Evolutionary conservation across 2,329 filamentous ascomycete genomes (phyloP).

Genomic region (Macrophomina tecta): DNA sequence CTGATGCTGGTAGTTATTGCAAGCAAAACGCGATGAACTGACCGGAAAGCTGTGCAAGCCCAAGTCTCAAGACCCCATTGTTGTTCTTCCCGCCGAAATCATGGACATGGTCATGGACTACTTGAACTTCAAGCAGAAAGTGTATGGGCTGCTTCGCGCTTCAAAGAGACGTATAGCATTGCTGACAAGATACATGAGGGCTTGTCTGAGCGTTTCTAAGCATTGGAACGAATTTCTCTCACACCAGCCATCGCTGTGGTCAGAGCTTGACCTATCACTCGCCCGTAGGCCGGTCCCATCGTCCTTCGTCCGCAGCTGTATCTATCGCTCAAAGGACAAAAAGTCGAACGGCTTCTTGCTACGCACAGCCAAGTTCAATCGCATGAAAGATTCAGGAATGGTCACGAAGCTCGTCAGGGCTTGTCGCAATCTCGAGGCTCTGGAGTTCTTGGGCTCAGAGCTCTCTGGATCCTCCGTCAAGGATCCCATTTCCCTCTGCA

Average conservation of each 20-base stretch:
- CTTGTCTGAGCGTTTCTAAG: conserved; percentile 61
- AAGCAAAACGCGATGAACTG: conserved; percentile 56
- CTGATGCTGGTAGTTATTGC: conserved; percentile 38
- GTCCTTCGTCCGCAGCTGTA: conserved; percentile 50
- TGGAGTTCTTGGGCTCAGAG: conserved; percentile 41
- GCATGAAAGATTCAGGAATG: conserved; percentile 48
- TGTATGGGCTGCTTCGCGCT: conserved; percentile 42
- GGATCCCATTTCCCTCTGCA: conserved; percentile 37
- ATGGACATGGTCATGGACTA: conserved; percentile 58
- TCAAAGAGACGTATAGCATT: not conserved
- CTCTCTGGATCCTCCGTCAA: conserved; percentile 38
- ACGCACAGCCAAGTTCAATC: conserved; percentile 38
- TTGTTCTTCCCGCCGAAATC: conserved; percentile 60
- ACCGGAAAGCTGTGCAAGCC: conserved; percentile 48
- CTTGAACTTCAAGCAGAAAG: conserved; percentile 58
- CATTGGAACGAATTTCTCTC: conserved; percentile 60
- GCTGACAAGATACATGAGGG: conserved; percentile 37
- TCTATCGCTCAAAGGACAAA: conserved; percentile 46
- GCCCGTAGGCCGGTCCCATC: conserved; percentile 51
- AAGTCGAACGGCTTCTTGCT: conserved; percentile 42
- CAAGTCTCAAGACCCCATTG: conserved; percentile 58
- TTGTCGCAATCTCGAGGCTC: conserved; percentile 42
- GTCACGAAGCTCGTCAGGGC: conserved; percentile 46
- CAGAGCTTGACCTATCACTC: conserved; percentile 58
- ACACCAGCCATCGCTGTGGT: conserved; percentile 57